Percentiles rank a stretch among this genome's conserved stretches.
phyloP scores from a whole-genome alignment of 768 basidiomycete genomes.

The Boletus sp. region DNA sequence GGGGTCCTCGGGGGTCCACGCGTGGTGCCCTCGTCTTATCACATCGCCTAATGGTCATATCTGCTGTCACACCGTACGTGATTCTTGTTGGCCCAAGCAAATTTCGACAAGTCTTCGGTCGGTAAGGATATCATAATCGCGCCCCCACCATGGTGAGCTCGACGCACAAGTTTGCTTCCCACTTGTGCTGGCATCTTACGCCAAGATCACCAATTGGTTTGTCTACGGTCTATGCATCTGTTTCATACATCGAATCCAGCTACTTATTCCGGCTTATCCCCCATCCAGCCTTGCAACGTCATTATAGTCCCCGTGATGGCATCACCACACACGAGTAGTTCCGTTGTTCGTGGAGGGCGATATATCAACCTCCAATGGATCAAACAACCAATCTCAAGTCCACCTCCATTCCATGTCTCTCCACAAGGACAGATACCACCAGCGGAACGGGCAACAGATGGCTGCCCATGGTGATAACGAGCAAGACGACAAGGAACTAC shows the following conservation, averaged over 20 bases:
- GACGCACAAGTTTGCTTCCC: not conserved
- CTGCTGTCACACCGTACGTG: not conserved
- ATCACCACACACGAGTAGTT: not conserved
- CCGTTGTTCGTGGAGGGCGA: not conserved
- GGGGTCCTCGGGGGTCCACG: too few species aligned
- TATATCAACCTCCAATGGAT: not conserved
- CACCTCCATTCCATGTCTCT: conserved; percentile 1
- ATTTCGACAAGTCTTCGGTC: not conserved
- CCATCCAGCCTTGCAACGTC: not conserved
- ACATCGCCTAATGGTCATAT: not conserved
- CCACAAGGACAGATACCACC: not conserved
- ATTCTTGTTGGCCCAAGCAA: not conserved
- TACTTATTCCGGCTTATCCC: not conserved
- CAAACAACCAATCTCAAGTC: not conserved
- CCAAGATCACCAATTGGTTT: not conserved
- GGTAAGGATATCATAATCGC: not conserved
- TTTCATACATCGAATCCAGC: too few species aligned
- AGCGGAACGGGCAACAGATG: not conserved
- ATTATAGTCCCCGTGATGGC: not conserved
- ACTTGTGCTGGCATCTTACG: not conserved
- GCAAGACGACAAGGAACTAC: conserved; percentile 21
- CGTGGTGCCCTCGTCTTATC: not conserved
- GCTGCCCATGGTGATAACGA: not conserved
- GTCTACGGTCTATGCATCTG: not conserved
- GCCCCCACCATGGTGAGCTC: not conserved